Evolutionary conservation across 176 grass and related monocot species (phyloP).

Genomic region (Urochloa ruziziensis): DNA sequence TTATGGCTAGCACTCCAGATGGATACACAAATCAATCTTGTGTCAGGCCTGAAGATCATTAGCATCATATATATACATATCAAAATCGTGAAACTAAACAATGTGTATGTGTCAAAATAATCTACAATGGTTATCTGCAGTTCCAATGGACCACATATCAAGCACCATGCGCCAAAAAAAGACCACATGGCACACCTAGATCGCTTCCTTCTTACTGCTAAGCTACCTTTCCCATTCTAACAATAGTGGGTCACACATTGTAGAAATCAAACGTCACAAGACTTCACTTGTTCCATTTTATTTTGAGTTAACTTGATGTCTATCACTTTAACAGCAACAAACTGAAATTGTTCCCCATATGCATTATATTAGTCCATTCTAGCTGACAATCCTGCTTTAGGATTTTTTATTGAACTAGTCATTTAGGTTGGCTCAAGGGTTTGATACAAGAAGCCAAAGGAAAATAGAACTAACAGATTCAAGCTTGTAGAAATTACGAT

Average conservation of each 20-base stretch:
- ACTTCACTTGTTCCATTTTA: neutral
- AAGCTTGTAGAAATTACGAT: neutral
- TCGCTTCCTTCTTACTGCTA: neutral
- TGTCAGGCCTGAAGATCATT: neutral
- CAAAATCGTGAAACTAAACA: neutral
- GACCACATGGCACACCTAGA: neutral
- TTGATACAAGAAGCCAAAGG: neutral
- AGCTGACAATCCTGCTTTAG: neutral
- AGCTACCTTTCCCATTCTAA: neutral
- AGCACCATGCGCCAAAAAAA: neutral
- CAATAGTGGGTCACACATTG: neutral
- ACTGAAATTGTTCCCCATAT: neutral
- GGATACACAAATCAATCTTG: neutral
- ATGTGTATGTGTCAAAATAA: neutral
- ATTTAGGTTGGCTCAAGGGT: neutral
- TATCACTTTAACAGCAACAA: neutral
- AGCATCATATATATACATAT: neutral
- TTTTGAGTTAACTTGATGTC: neutral
- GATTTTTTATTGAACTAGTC: too few species aligned
- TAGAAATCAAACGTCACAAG: neutral
- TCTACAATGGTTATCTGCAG: neutral
- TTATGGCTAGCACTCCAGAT: neutral
- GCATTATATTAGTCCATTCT: neutral
- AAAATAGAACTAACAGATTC: neutral
- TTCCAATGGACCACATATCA: neutral